phyloP scores from a whole-genome alignment of 1,284 basidiomycete genomes.

The Ustilago lituana region DNA sequence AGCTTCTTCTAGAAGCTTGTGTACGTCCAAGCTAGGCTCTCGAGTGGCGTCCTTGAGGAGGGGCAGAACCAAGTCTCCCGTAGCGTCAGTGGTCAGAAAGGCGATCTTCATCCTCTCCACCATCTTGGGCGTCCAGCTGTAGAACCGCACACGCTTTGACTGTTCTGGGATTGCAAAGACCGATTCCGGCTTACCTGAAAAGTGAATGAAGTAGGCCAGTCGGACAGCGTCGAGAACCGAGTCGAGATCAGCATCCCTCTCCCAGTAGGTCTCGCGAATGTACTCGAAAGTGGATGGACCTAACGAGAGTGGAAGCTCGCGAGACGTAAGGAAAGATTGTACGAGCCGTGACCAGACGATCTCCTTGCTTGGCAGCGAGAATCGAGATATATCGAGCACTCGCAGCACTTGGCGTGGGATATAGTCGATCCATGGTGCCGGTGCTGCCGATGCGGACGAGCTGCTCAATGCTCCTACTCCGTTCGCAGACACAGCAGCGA shows the following conservation, averaged over 20 bases:
- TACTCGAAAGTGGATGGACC: conserved; percentile 53
- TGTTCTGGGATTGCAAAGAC: conserved; percentile 42
- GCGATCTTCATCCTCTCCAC: conserved; percentile 32
- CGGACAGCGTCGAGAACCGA: conserved; percentile 45
- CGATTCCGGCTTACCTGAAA: conserved; percentile 46
- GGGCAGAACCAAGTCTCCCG: conserved; percentile 18
- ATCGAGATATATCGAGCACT: conserved; percentile 45
- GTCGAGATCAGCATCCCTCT: conserved; percentile 50
- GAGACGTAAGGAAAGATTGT: conserved; percentile 40
- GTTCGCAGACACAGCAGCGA: conserved; percentile 17
- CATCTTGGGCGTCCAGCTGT: conserved; percentile 42
- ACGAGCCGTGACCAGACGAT: conserved; percentile 50
- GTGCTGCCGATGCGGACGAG: conserved; percentile 25
- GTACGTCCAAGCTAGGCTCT: conserved; percentile 7
- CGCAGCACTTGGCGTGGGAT: conserved; percentile 39
- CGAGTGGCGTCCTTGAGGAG: conserved; percentile 5
- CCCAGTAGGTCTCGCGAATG: conserved; percentile 54
- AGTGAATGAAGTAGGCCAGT: conserved; percentile 49
- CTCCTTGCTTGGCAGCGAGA: conserved; percentile 48
- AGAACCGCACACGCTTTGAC: conserved; percentile 21
- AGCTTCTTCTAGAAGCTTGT: conserved; percentile 19
- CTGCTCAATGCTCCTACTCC: conserved; percentile 15
- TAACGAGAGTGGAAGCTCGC: conserved; percentile 31
- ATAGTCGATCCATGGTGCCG: conserved; percentile 48
- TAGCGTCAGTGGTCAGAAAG: conserved; percentile 19